Evolutionary conservation across 179 eudicot genomes (phyloP), one percentile per base, ranked within the genome.

Genomic region (Vitellaria paradoxa): DNA sequence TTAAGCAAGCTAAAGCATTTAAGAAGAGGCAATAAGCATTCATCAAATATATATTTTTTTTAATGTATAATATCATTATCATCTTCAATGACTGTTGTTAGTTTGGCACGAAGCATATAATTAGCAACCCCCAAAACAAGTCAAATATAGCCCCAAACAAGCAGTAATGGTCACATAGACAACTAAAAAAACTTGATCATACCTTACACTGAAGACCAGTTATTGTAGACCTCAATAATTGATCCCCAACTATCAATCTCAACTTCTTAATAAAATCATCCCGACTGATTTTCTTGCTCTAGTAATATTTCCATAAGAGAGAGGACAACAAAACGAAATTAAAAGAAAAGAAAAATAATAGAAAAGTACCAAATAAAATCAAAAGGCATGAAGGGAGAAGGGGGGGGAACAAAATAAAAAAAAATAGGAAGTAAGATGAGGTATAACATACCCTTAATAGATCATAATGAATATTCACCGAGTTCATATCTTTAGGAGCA

Each of bases 211-310:
- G 89, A 56, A 84, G 81, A 71, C 75, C 68, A 59, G 70, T 63
- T 59, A 87, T 73, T 56, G 85, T 78, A 65, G 84, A 80, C 68
- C 79, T 80, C 83, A 87, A 80, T 68, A 87, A 52, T 45, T 75
- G 52, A 79, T 87, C 89, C 17, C 89, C 89, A 46, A 77, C 85
- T 37, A 84, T 73, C 23, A 46, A 50, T 77, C 89, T 87, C 83
- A 87, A 72, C 84, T 61, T 78, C 61, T 64, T 80, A 45, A 84
- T 66, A 78, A 87, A 87, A 14, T 82, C 86, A 15, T 52, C 77
- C 67, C 37, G 13, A 70, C 15, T 13, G 14, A 21, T 50, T 26
- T 62, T 61, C 75, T 30, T 62, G 60, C 61, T 26, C 75, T 14
- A 15, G 20, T 20, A 30, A 50, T 59, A 67, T 37, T 68, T 49